Evolutionary conservation across 306 rosid genomes (phyloP), one percentile per base, ranked within the genome.

Genomic region (Elaeagnus macrophylla): DNA sequence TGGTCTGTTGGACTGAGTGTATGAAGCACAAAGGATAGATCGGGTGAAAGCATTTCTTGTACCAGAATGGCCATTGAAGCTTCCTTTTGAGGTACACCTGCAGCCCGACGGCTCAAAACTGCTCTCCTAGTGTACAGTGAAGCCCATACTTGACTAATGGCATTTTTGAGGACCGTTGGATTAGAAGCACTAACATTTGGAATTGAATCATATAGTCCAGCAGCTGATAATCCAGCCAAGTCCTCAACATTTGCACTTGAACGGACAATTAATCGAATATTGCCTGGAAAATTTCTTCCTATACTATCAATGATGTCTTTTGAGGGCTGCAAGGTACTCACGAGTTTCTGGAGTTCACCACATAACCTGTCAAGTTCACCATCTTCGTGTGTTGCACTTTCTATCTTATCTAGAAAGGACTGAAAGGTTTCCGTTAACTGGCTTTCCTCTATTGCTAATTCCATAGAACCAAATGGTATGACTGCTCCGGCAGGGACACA

Each of bases 221-320:
- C 99, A 32, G 99, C 99, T 36, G 99, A 91, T 82, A 91, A 85
- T 72, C 95, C 95, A 39, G 96, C 95, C 70, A 91, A 82, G 66
- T 91, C 99, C 79, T 91, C 99, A 10, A 91, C 89, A 37, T 91
- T 87, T 40, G 99, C 99, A 56, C 99, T 84, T 60, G 95, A 91
- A 50, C 96, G 96, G 54, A 82, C 96, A 71, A 91, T 84, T 68
- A 91, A 75, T 20, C 83, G 63, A 37, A 81, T 77, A 61, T 79
- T 76, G 68, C 73, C 72, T 9, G 89, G 77, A 71, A 87, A 87
- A 69, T 80, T 73, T 68, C 48, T 75, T 41, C 74, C 89, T 25
- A 87, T 66, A 71, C 79, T 68, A 58, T 87, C 84, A 59, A 80
- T 80, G 42, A 77, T 55, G 14, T 82, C 79, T 64, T 76, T 61